Evolutionary conservation across 129 eudicot species (phyloP), one percentile per base, ranked within the genome.

Genomic region (Flaveria linearis): DNA sequence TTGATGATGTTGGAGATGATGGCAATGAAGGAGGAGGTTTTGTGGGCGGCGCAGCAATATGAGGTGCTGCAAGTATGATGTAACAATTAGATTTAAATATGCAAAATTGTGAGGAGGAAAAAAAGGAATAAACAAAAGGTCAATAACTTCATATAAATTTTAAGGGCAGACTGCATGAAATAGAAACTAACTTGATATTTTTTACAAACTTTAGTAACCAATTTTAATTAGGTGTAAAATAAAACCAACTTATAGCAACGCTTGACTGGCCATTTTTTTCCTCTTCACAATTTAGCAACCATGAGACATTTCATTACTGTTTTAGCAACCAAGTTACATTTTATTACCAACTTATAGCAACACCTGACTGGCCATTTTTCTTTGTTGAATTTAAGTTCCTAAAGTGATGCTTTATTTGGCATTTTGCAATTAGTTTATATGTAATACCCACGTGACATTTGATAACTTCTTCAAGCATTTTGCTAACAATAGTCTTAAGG

Each of bases 51-150:
- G 68, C 68, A 45, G 90, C 91, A 80, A 83, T 33, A 50, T 46
- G 65, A 79, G 99, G 97, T 72, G 99, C 98, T 94, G 88, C 71
- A 78, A 14, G 61, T 66, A 56, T 53, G 26, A 47, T 15, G 41
- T 50, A 78, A 78, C 16, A 26, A 78, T 53, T 20, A 39, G 43
- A 67, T 69, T 56, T 47, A 18, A n/a, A 39, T 56, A 66, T 18
- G 23, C 60, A 78, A 53, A 72, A 18, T 55, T 15, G 47, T 46
- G 25, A 66, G 18, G 28, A 28, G 65, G 18, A 13, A 26, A 45
- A 43, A 45, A 45, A 45, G 12, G 49, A 45, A 9, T 60, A 13
- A 47, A 6, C 17, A 50, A 75, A 68, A 26, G 47, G 22, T 20
- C 66, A 53, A 61, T 15, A 25, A 45, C 52, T 53, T 46, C 42